Base-by-base conservation (phyloP, 495 filamentous ascomycete genomes). In the Neurospora discreta region DNA sequence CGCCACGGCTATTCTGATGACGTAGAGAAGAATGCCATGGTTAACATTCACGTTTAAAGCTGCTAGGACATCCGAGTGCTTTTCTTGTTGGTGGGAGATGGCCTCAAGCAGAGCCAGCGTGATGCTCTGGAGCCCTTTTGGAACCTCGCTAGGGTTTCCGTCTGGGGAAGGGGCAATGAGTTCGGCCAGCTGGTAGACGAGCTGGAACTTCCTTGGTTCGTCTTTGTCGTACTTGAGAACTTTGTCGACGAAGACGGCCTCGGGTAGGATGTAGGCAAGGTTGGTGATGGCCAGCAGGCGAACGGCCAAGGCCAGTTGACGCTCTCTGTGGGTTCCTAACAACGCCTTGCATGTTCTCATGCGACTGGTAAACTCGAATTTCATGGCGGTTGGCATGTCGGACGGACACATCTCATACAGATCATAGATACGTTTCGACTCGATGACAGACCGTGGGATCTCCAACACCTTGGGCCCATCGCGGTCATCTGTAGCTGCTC, bases 21-120 rank as follows among this genome's bases (percentile, higher is more conserved):
- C 85, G 78, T 98, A 98, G 77, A 97, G 90, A n/a, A 99, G 86
- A 18, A 98, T 90, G 16, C 96, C 96, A 75, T 99, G 96, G 77
- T 94, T 98, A 70, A 97, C 93, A 79, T 95, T 95, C 71, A 94
- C 91, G 77, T 91, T 95, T 30, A 99, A 83, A 39, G 95, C 94
- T 69, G 92, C 87, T 73, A 92, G 89, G 18, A 98, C 90, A 74
- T 99, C 96, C 20, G 87, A 78, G 26, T 91, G 86, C 76, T 92
- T 95, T 71, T 83, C 77, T 73, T 93, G 91, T 72, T 95, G 91
- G 75, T 91, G 90, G 13, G 90, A 86, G 52, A 98, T 85, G 10
- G 92, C 91, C 80, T 97, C 94, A 44, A 99, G 81, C 0, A 93
- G 87, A 44, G 88, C 84, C 39, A 98, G 83, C 6, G 93, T 93